Evolutionary conservation across 2,329 filamentous ascomycete genomes (phyloP).

Genomic region (Sporothrix dimorphospora): DNA sequence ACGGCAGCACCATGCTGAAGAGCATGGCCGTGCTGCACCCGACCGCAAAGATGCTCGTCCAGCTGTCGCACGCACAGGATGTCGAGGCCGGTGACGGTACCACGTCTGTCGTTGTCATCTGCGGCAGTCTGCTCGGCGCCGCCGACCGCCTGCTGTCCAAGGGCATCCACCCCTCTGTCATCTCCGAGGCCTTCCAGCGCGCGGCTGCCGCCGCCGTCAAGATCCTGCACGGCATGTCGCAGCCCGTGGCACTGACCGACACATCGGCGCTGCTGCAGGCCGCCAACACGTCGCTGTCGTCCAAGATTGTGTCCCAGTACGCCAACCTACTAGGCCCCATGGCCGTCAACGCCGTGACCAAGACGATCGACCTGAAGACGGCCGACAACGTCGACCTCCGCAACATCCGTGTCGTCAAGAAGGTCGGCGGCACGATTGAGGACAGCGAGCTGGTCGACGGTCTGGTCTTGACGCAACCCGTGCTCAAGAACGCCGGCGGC

Average conservation of each 20-base stretch:
- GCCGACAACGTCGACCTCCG: slow-evolving; percentile 95
- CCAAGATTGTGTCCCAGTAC: slow-evolving; percentile 98
- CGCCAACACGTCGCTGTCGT: slow-evolving; percentile 93
- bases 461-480: slow-evolving; percentile 86
- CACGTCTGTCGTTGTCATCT: slow-evolving; percentile 97
- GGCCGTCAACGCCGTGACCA: slow-evolving; percentile 94
- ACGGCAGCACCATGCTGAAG: slow-evolving; percentile 98
- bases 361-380: slow-evolving; percentile 93
- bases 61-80: slow-evolving; percentile 95
- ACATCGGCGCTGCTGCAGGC: slow-evolving; percentile 91
- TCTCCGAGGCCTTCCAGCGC: slow-evolving; percentile 96
- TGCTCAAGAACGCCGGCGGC: slow-evolving; percentile 91
- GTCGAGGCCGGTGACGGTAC: slow-evolving; percentile 98
- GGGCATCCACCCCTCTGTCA: slow-evolving; percentile 95
- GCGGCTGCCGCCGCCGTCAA: slow-evolving; percentile 87
- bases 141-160: slow-evolving; percentile 89
- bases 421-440: slow-evolving; percentile 96
- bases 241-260: slow-evolving; percentile 86
- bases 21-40: slow-evolving; percentile 99
- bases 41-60: slow-evolving; percentile 99
- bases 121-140: slow-evolving; percentile 89
- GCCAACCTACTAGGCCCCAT: slow-evolving; percentile 94
- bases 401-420: slow-evolving; percentile 97
- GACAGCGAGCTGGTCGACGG: slow-evolving; percentile 98
- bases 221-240: slow-evolving; percentile 92